Base-by-base conservation (phyloP, 2,329 filamentous ascomycete genomes). In the Aspergillus uvarum region DNA sequence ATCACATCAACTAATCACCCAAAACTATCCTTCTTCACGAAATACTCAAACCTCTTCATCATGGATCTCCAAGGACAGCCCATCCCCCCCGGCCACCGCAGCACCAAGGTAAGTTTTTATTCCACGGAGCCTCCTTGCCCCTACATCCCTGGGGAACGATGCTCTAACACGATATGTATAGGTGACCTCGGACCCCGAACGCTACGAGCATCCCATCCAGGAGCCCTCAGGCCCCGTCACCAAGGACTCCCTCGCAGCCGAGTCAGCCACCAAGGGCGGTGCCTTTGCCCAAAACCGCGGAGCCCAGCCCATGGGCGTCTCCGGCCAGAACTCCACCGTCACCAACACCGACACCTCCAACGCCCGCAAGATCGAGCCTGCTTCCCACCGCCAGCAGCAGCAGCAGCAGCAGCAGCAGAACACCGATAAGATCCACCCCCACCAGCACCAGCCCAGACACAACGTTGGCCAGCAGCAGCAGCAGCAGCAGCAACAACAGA, bases 181-280 rank as follows among this genome's bases (percentile, higher is more conserved):
- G 66, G 69, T 72, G 61, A 84, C 80, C 50, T 80, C 72, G 51
- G 83, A 85, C 70, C 79, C 81, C 55, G 70, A 73, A 60, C 72
- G 78, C 51, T 70, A 68, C 42, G 75, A 83, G 51, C 80, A 84
- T 49, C 83, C 85, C 29, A 83, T 81, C 60, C 72, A 79, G 16
- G 91, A 95, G 74, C 78, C 82, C 14, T 79, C 88, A 5, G 91
- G 91, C 55, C 68, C 80, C 26, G 82, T 94, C 1, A 77, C 83
- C 49, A 79, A 83, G 14, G 89, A 89, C 75, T 94, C 90, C 6
- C 86, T 96, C 5, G 91, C 91, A 11, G 88, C 86, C 60, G 88
- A 94, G 69, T 95, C 90, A 0, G 76, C 86, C 60, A 77, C 80
- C 51, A 66, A 79, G 22, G 82, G 82, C 59, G 90, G 89, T 64